phyloP scores from a whole-genome alignment of 352 stramenopile genomes.

The Peronospora belbahrii region DNA sequence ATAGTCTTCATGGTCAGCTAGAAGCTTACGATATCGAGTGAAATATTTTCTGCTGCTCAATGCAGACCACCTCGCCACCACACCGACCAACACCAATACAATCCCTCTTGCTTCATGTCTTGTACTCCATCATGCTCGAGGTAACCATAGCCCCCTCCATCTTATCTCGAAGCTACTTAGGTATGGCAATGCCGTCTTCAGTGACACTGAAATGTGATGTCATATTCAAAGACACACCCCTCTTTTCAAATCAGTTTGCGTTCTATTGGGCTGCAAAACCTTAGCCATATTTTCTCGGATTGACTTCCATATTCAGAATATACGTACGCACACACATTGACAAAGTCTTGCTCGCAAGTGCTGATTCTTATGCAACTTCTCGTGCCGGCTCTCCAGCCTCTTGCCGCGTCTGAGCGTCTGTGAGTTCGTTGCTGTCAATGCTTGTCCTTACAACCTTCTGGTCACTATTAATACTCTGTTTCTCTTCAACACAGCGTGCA shows the following conservation, averaged over 20 bases:
- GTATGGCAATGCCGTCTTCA: no score
- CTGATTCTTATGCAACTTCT: constrained; percentile 28
- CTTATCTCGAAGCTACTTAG: no score
- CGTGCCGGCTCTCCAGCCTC: constrained; percentile 38
- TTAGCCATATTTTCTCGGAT: constrained; percentile 18
- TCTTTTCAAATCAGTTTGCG: constrained; percentile 14
- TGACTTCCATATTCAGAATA: constrained; percentile 12
- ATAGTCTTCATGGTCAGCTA: constrained; percentile 64
- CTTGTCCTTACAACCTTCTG: constrained; percentile 19
- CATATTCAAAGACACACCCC: no score
- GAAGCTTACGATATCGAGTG: constrained; percentile 65
- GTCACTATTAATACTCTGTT: constrained; percentile 13
- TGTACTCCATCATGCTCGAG: no score
- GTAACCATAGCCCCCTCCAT: no score
- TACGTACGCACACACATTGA: constrained; percentile 17
- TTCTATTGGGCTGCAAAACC: constrained; percentile 18
- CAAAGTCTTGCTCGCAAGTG: constrained; percentile 3
- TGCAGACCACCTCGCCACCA: not conserved
- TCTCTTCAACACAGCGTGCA: not conserved
- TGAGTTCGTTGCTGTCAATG: constrained; percentile 12
- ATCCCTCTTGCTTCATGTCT: no score
- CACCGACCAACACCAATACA: no score
- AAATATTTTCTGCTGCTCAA: constrained; percentile 38
- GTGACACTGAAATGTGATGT: no score
- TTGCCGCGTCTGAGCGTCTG: constrained; percentile 27